Conservation (phyloP, 1,284 basidiomycete genomes). For the Rhodotorula sp. region DNA sequence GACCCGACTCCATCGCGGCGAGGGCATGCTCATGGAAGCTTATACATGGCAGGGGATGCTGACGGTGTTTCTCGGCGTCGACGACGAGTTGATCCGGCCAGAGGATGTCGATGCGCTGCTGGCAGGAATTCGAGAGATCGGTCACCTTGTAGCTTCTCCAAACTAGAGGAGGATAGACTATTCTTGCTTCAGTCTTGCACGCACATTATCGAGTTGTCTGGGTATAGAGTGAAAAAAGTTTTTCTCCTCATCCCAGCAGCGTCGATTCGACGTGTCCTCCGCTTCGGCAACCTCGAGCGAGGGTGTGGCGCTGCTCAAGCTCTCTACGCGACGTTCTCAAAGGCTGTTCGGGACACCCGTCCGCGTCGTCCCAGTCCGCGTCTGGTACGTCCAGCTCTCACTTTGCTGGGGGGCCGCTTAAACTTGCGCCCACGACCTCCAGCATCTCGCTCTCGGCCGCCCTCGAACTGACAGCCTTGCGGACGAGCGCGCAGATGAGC, state of each 20-base stretch:
- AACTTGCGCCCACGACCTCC: no score
- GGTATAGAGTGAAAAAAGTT: no score
- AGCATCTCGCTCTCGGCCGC: no score
- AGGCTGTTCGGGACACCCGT: background rate
- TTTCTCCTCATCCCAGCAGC: no score
- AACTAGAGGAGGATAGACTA: no score
- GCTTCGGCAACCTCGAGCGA: background rate
- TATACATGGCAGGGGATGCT: conserved; percentile 30
- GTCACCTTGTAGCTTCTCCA: background rate
- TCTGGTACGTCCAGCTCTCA: background rate
- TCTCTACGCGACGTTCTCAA: no score
- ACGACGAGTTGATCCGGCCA: conserved; percentile 20
- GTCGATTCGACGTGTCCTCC: background rate
- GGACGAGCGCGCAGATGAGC: background rate
- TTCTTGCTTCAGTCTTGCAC: no score
- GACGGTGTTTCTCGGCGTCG: conserved; percentile 25
- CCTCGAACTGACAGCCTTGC: no score
- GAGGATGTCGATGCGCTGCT: conserved; percentile 14
- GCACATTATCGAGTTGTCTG: no score
- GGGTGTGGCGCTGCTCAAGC: background rate
- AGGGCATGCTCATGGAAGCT: conserved; percentile 33
- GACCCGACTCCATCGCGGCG: conserved; percentile 30
- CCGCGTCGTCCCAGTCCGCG: background rate
- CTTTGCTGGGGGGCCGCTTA: background rate
- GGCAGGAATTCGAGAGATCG: conserved; percentile 6